phyloP scores from a whole-genome alignment of 2,329 filamentous ascomycete genomes.

The Cercospora berteroae region DNA sequence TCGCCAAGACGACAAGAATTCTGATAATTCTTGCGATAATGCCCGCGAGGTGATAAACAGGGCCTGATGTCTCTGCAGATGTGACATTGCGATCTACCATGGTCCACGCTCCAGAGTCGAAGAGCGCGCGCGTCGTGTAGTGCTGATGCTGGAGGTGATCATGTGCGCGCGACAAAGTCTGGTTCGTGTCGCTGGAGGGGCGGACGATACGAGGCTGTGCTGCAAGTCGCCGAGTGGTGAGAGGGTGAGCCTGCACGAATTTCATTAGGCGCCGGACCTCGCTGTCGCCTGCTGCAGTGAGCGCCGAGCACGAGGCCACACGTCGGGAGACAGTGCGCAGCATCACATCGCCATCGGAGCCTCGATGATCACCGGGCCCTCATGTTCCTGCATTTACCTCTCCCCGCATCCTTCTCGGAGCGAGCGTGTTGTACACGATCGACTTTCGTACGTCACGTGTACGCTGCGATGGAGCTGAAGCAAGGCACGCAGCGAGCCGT shows the following conservation, averaged over 20 bases:
- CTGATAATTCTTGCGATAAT: no score
- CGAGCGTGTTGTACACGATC: not conserved
- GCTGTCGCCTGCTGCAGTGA: not conserved
- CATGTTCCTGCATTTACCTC: not conserved
- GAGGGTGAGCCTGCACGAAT: not conserved
- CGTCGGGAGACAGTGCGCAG: not conserved
- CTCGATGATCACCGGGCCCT: not conserved
- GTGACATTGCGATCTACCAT: not conserved
- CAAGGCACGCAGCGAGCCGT: conserved; percentile 14
- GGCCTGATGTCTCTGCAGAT: not conserved
- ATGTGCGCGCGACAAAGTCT: not conserved
- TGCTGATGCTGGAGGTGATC: not conserved
- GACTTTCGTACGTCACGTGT: not conserved
- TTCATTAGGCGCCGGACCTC: not conserved
- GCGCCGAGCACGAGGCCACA: not conserved
- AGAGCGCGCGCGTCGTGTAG: not conserved
- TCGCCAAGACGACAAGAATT: no score
- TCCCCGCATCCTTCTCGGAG: not conserved
- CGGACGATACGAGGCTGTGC: not conserved
- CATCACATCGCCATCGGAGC: not conserved
- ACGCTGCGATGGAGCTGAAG: not conserved
- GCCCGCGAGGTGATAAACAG: no score
- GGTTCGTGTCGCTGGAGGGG: not conserved
- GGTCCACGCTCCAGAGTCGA: not conserved
- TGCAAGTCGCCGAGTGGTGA: not conserved